Conservation (phyloP, 176 grass and related monocot genomes). For the Alloteropsis semialata region DNA sequence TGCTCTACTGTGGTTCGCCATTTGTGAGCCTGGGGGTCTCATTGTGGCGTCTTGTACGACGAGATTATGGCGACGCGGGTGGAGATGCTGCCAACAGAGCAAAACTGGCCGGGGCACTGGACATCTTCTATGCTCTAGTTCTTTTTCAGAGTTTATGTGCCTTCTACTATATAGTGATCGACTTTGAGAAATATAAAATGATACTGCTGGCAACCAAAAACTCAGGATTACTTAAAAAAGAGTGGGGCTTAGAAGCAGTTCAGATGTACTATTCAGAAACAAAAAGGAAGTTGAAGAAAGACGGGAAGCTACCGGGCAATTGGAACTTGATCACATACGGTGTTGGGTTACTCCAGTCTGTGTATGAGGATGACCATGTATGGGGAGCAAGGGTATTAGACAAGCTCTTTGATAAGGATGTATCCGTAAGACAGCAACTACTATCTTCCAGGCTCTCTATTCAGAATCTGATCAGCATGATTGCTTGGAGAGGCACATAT, state of each 20-base stretch:
- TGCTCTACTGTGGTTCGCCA: background rate
- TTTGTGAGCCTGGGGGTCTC: background rate
- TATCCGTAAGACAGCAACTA: background rate
- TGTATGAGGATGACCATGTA: background rate
- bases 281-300: background rate
- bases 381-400: background rate
- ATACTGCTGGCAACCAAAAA: background rate
- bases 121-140: background rate
- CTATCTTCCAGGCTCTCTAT: background rate
- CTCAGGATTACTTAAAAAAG: background rate
- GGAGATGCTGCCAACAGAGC: background rate
- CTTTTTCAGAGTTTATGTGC: background rate
- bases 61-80: background rate
- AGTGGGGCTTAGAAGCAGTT: background rate
- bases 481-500: background rate
- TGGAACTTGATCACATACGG: slow-evolving; percentile 11
- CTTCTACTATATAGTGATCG: background rate
- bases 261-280: background rate
- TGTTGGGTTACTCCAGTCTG: background rate
- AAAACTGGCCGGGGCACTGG: background rate
- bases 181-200: too few relatives aligned
- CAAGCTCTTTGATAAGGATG: background rate
- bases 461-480: background rate
- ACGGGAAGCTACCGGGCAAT: background rate
- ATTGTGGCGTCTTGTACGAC: background rate